These are phyloP conservation scores for Vitis hybrid DNA, from an alignment of 177 flowering plant species.

Conservation along the genomic window DNA sequence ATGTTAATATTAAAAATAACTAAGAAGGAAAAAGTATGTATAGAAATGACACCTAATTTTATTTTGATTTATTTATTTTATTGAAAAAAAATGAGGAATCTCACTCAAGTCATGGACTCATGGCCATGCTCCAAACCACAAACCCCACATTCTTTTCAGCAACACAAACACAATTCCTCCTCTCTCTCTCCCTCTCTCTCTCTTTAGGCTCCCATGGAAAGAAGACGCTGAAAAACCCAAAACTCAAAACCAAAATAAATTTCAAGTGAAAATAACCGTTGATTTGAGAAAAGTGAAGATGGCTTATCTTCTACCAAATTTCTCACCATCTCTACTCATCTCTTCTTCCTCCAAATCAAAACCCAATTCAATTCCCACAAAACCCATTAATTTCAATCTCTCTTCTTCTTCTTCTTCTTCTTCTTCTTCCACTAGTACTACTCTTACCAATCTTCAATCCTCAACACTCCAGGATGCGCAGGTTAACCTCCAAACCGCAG, in stretches of 20 bases:
- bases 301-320: conserved; percentile 57
- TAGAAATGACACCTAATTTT: no score
- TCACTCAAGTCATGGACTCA: background rate
- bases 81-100: background rate
- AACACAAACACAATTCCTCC: conserved; percentile 3
- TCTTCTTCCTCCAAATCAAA: conserved; percentile 30
- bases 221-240: conserved; percentile 2
- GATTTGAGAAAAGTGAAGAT: conserved; percentile 14
- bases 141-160: background rate
- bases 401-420: conserved; percentile 19
- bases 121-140: conserved; percentile 27
- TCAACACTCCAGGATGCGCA: conserved; percentile 35
- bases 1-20: no score
- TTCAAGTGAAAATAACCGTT: no score
- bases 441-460: conserved; percentile 40
- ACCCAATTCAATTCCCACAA: conserved; percentile 14
- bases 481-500: conserved; percentile 28
- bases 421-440: conserved; percentile 9
- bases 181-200: conserved; percentile 1
- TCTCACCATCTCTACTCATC: conserved; percentile 34
- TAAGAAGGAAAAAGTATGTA: no score
- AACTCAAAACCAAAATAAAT: no score
- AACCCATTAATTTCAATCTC: conserved; percentile 1
- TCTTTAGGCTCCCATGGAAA: conserved; percentile 6
- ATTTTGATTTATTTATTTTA: no score